These are phyloP conservation scores for Trametes meyenii DNA, from an alignment of 768 basidiomycete genomes.

Conservation along the genomic window DNA sequence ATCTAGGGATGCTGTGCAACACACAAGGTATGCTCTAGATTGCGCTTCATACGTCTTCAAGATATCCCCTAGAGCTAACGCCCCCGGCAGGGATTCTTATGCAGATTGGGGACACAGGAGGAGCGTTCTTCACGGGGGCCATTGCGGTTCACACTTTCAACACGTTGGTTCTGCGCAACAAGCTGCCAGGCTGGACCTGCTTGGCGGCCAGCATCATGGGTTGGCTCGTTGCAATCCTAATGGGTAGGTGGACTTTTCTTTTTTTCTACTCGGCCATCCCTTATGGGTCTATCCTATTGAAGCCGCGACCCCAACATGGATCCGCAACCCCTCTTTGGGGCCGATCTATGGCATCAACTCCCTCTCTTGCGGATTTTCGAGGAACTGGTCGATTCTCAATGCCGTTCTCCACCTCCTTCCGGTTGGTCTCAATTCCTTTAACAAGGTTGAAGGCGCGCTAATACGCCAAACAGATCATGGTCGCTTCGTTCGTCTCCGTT, in stretches of 20 bases:
- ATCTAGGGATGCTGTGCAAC: slow-evolving; percentile 51
- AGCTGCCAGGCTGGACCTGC: slow-evolving; percentile 54
- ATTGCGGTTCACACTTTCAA: slow-evolving; percentile 72
- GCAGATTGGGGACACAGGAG: slow-evolving; percentile 63
- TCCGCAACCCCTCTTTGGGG: slow-evolving; percentile 40
- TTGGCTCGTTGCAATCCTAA: slow-evolving; percentile 52
- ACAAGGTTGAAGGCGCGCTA: not conserved
- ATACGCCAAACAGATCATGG: slow-evolving; percentile 49
- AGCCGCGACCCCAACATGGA: slow-evolving; percentile 19
- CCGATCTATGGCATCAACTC: slow-evolving; percentile 55
- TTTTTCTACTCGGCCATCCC: not conserved
- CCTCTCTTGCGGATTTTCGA: slow-evolving; percentile 55
- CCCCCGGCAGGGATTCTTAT: slow-evolving; percentile 38
- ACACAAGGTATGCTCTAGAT: slow-evolving; percentile 53
- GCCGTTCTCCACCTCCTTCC: slow-evolving; percentile 65
- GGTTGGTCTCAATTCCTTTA: slow-evolving; percentile 40
- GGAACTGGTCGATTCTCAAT: slow-evolving; percentile 43
- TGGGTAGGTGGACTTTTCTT: slow-evolving; percentile 45
- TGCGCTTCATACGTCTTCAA: not conserved
- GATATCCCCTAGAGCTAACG: not conserved
- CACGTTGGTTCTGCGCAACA: slow-evolving; percentile 60
- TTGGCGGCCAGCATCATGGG: slow-evolving; percentile 48
- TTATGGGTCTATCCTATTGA: not conserved
- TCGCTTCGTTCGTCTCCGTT: slow-evolving; percentile 57
- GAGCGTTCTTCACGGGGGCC: slow-evolving; percentile 64